These are phyloP conservation scores for Phytophthora cajani DNA, from an alignment of 352 stramenopile genomes.

Conservation along the genomic window DNA sequence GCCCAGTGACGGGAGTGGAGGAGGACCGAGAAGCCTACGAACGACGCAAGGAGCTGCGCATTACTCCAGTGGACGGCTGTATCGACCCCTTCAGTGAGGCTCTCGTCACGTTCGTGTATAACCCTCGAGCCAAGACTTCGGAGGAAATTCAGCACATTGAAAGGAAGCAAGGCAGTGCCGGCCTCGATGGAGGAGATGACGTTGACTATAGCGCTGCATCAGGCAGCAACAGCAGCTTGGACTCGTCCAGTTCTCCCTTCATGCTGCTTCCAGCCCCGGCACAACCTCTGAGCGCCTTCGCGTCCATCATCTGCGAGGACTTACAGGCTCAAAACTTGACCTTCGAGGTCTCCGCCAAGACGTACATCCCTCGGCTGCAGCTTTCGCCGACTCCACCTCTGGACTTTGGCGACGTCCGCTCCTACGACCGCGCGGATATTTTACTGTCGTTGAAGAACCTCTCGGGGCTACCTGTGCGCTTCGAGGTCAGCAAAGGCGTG, in stretches of 20 bases:
- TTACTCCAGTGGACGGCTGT: constrained; percentile 57
- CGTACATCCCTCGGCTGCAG: constrained; percentile 58
- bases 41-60: constrained; percentile 70
- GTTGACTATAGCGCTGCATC: not conserved
- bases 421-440: constrained; percentile 83
- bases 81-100: constrained; percentile 70
- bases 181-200: not conserved
- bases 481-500: constrained; percentile 58
- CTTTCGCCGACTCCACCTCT: constrained; percentile 49
- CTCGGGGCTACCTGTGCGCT: constrained; percentile 68
- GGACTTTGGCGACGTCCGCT: constrained; percentile 88
- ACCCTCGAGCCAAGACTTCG: constrained; percentile 47
- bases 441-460: constrained; percentile 87
- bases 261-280: constrained; percentile 29
- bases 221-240: constrained; percentile 3
- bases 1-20: constrained; percentile 22
- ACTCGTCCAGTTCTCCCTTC: constrained; percentile 24
- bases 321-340: constrained; percentile 77
- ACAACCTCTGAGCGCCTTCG: constrained; percentile 63
- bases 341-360: constrained; percentile 74
- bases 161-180: constrained; percentile 15
- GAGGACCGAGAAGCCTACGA: constrained; percentile 78
- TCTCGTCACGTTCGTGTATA: constrained; percentile 56
- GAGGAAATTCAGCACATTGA: constrained; percentile 37
- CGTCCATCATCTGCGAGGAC: constrained; percentile 74